Evolutionary conservation across 495 filamentous ascomycete genomes (phyloP).

Genomic region (Podospora appendiculata): DNA sequence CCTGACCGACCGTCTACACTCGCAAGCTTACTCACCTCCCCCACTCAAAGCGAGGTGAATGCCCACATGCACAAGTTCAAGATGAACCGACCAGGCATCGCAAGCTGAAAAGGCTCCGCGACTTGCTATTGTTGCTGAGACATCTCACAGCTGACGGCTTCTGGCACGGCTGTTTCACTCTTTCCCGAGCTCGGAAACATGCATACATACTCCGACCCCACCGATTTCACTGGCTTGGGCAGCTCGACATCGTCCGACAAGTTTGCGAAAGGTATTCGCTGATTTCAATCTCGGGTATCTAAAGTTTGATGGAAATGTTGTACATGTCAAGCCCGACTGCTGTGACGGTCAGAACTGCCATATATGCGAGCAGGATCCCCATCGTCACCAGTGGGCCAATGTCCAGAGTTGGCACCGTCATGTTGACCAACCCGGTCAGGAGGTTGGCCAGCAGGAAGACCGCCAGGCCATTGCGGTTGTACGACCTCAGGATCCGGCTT

Average conservation of each 20-base stretch:
- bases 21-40: no score
- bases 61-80: no score
- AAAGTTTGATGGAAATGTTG: slow-evolving; percentile 73
- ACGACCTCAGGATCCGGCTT: slow-evolving; percentile 69
- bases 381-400: slow-evolving; percentile 55
- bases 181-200: no score
- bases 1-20: no score
- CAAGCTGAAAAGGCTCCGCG: no score
- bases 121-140: no score
- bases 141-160: no score
- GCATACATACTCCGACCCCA: not conserved
- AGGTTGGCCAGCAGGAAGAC: slow-evolving; percentile 87
- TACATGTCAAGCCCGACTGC: slow-evolving; percentile 65
- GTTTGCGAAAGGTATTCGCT: no score
- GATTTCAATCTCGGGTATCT: slow-evolving; percentile 1
- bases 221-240: not conserved
- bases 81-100: no score
- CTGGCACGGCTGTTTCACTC: no score
- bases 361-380: slow-evolving; percentile 67
- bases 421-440: slow-evolving; percentile 79
- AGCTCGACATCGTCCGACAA: no score
- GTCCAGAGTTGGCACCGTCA: slow-evolving; percentile 75
- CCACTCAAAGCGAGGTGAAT: no score
- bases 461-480: slow-evolving; percentile 80
- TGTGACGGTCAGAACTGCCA: slow-evolving; percentile 52